phyloP scores from a whole-genome alignment of 352 stramenopile genomes.

The Phytopythium cucurbitacearum region DNA sequence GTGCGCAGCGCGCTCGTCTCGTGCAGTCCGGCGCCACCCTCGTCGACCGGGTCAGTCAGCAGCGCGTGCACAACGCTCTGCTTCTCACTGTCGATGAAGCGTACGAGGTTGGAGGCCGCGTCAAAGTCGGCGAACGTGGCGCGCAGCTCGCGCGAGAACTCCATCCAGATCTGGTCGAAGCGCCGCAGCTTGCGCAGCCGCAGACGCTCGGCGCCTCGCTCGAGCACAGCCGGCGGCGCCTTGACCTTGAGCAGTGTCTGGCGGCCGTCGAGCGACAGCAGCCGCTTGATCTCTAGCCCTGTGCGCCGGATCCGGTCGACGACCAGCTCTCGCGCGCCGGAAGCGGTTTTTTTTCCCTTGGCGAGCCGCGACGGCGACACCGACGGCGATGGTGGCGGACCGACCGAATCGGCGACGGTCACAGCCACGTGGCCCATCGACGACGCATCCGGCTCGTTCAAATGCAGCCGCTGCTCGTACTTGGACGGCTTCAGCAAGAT shows the following conservation, averaged over 20 bases:
- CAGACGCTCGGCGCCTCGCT: conserved; percentile 65
- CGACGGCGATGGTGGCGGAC: not conserved
- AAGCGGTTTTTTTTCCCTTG: conserved; percentile 6
- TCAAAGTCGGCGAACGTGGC: conserved; percentile 70
- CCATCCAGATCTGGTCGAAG: conserved; percentile 80
- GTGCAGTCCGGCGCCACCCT: conserved; percentile 63
- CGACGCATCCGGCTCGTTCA: conserved; percentile 9
- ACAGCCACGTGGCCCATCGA: not conserved
- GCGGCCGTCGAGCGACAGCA: conserved; percentile 69
- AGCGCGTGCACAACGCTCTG: conserved; percentile 73
- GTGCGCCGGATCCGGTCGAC: conserved; percentile 52
- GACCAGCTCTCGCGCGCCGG: conserved; percentile 30
- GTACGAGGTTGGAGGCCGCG: conserved; percentile 23
- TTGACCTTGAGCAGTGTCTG: conserved; percentile 79
- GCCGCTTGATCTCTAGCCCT: conserved; percentile 63
- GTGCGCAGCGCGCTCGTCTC: conserved; percentile 57
- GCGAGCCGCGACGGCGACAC: not conserved
- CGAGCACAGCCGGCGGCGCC: conserved; percentile 55
- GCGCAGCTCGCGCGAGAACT: conserved; percentile 63
- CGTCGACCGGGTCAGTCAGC: conserved; percentile 35
- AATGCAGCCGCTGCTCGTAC: conserved; percentile 51
- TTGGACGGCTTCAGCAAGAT: conserved; percentile 78
- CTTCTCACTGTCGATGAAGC: conserved; percentile 80
- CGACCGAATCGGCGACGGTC: not conserved
- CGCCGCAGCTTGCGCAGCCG: conserved; percentile 54